phyloP scores from a whole-genome alignment of 768 basidiomycete species.

The Boletus rubroflammeus region DNA sequence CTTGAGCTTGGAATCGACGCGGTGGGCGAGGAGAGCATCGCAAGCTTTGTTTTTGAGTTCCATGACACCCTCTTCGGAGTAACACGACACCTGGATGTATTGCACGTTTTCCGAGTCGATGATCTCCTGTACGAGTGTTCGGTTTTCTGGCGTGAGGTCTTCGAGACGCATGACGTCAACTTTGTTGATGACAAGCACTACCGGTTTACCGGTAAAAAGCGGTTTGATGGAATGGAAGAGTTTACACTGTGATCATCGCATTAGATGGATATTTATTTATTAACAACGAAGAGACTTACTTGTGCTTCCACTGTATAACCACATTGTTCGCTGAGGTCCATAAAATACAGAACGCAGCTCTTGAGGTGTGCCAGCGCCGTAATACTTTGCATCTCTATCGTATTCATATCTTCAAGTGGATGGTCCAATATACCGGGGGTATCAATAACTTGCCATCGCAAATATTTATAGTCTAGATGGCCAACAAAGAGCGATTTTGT shows the following conservation, averaged over 20 bases:
- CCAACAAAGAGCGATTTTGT: slow-evolving; percentile 98
- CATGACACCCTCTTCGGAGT: slow-evolving; percentile 98
- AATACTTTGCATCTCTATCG: slow-evolving; percentile 99
- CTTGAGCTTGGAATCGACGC: slow-evolving; percentile 92
- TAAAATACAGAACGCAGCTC: slow-evolving; percentile 93
- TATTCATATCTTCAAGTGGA: slow-evolving; percentile 99
- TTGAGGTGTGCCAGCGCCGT: slow-evolving; percentile 96
- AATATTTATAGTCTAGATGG: slow-evolving; percentile 97
- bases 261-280: neutral
- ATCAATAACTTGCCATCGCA: slow-evolving; percentile 99
- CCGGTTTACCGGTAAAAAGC: slow-evolving; percentile 90
- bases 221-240: slow-evolving; percentile 99
- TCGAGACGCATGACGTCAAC: slow-evolving; percentile 88
- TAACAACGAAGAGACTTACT: slow-evolving; percentile 42
- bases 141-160: slow-evolving; percentile 74
- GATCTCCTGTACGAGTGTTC: slow-evolving; percentile 84
- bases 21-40: slow-evolving; percentile 90
- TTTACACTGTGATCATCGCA: slow-evolving; percentile 64
- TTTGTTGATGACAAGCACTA: slow-evolving; percentile 96
- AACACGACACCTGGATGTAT: slow-evolving; percentile 84
- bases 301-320: slow-evolving; percentile 97
- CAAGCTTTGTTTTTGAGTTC: slow-evolving; percentile 93
- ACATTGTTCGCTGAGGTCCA: slow-evolving; percentile 98
- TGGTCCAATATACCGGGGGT: slow-evolving; percentile 98
- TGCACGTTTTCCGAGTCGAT: slow-evolving; percentile 67